Percentiles rank a stretch among this genome's conserved stretches.
Evolutionary conservation across 371 early-diverging fungal species (phyloP).

Genomic region (Mortierella sp.): DNA sequence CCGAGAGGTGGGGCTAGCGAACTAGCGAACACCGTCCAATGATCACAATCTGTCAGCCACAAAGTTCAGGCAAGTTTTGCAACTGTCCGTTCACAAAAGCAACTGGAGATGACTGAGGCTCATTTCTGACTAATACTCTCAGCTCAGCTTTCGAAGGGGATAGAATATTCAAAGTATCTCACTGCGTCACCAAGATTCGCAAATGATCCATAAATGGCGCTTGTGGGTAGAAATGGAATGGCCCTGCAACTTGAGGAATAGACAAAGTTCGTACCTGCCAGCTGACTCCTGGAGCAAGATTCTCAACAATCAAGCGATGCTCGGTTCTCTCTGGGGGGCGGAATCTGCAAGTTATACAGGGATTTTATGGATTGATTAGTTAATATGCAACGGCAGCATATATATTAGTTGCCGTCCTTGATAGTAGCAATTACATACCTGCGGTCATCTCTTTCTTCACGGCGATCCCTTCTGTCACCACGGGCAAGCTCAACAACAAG

Average conservation of each 20-base stretch:
- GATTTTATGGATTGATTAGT: neutral
- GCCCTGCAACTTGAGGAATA: constrained; percentile 32
- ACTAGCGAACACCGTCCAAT: constrained; percentile 14
- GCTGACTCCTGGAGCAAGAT: constrained; percentile 78
- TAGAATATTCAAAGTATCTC: neutral
- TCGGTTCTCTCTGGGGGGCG: constrained; percentile 68
- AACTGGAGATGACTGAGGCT: neutral
- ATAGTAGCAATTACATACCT: constrained; percentile 26
- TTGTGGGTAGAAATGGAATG: constrained; percentile 13
- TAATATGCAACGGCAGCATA: neutral
- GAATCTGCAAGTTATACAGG: constrained; percentile 53
- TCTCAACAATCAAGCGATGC: constrained; percentile 78
- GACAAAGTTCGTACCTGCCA: constrained; percentile 82
- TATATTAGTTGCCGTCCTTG: too few relatives aligned
- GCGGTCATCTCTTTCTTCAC: constrained; percentile 59
- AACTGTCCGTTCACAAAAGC: constrained; percentile 1
- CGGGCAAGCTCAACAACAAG: constrained; percentile 83
- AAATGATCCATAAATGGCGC: constrained; percentile 23
- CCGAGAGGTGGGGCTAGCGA: constrained; percentile 11
- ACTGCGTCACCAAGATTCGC: constrained; percentile 7
- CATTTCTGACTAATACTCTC: neutral
- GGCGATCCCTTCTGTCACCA: constrained; percentile 66
- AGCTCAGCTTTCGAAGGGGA: constrained; percentile 12
- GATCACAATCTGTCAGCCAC: constrained; percentile 4
- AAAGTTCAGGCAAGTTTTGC: constrained; percentile 5